Evolutionary conservation across 2,329 filamentous ascomycete species (phyloP), one percentile per base, ranked within the genome.

Genomic region (Bipolaris zeicola): DNA sequence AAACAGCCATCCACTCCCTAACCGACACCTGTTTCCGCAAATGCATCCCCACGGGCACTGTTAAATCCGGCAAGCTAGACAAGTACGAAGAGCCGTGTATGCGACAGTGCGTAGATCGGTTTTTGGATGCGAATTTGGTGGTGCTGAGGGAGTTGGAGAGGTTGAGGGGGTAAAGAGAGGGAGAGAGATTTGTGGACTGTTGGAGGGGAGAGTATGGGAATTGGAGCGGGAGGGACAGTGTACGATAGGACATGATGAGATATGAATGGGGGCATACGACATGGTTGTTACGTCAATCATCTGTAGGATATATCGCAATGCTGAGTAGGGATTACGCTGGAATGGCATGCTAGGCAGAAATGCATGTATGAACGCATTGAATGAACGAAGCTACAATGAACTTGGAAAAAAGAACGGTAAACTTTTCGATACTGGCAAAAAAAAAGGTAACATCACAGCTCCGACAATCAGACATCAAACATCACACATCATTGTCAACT

Each of bases 11-110:
- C 57, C 87, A 89, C 77, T 79, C 79, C 64, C 79, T 89, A 34
- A 87, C 86, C 41, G 89, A 95, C 69, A 85, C 90, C 58, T 99
- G 95, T 85, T 99, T 93, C 88, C 92, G 88, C 74, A 98, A 97
- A 81, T 99, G 95, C 82, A 83, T 97, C 59, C 89, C 90, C 7
- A 82, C 87, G 10, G 83, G 87, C 44, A 83, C 82, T 55, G 89
- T 97, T 75, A 87, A 88, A 66, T 85, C 83, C 59, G 85, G 87
- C 26, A 85, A 87, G 69, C 81, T 99, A 65, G 91, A 96, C 65
- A 85, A 83, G 70, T 81, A 78, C 60, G 95, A 99, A 80, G 89
- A 95, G 80, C 79, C 82, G 7, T 99, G 95, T 77, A 85, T 96
- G 75, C 83, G 88, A 76, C 97, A 96, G 81, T 99, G 95, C 73